Evolutionary conservation across 805 yeast species (phyloP), one percentile per base, ranked within the genome.

Genomic region (Clavispora fructus): DNA sequence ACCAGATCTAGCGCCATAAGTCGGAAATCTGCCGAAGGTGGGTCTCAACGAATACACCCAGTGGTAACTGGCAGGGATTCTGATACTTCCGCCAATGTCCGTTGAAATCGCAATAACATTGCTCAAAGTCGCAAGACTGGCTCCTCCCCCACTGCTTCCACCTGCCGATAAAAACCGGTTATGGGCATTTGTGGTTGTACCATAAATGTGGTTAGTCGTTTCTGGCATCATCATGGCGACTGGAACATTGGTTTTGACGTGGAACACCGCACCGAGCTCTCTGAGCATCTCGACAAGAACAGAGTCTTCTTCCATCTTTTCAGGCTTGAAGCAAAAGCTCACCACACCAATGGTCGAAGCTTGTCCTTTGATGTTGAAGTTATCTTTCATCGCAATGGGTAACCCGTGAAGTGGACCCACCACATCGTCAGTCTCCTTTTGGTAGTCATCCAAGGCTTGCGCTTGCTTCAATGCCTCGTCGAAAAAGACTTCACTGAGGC

Each of bases 111-210:
- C 84, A 30, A 77, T 42, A 7, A 71, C 67, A n/a, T 78, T 67
- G 5, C 80, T 80, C 45, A 72, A 49, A 1, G 71, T 71, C 9
- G 74, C 54, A 26, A 78, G 55, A 9, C 80, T 77, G 7, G 75
- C 79, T 41, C 77, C 82, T 39, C 82, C 82, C 7, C 81, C 80
- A 12, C 79, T 71, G 9, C 79, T 73, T 0, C 83, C 82, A 38
- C 81, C 80, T 19, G 77, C 61, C n/a, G 75, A 65, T 44, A 74
- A 54, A 17, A 58, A 55, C 35, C 72, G 55, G 51, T 74, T 75
- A 51, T 64, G 57, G 4, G 82, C 78, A 58, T 75, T 77, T 30
- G 61, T 48, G 13, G 80, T 75, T 33, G 66, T 61, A 1, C 83
- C 83, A 45, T 61, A 73, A 30, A 78, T 54, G 49, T 67, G 64